Evolutionary conservation across 208 protist genomes (phyloP).

Genomic region (Trichomonas gallinae): DNA sequence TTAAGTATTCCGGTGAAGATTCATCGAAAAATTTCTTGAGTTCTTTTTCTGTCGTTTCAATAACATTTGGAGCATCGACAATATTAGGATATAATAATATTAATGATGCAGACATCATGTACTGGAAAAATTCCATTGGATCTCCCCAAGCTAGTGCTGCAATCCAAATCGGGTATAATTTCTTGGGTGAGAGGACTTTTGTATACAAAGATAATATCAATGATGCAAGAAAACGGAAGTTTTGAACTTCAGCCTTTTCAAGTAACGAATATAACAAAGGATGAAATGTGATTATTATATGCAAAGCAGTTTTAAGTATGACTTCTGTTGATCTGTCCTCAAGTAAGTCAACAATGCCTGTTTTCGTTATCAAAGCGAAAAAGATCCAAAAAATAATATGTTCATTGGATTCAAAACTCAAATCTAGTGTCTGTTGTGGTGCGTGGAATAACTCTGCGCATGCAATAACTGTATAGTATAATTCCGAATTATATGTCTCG

Average conservation of each 20-base stretch:
- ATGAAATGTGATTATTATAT: background rate
- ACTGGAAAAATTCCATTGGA: background rate
- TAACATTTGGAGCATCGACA: background rate
- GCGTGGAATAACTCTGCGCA: background rate
- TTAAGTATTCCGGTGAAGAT: background rate
- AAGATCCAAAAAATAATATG: slow-evolving; percentile 16
- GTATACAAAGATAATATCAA: background rate
- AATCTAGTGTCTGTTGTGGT: background rate
- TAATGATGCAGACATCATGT: background rate
- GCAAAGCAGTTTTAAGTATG: background rate
- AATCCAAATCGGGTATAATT: background rate
- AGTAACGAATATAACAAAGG: background rate
- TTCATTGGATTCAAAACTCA: background rate
- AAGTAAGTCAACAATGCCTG: background rate
- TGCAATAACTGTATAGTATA: background rate
- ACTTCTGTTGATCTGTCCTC: background rate
- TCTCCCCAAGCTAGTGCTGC: background rate
- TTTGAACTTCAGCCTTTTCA: background rate
- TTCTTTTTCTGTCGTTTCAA: background rate
- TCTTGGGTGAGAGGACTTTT: background rate
- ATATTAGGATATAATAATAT: background rate
- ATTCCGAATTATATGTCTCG: background rate
- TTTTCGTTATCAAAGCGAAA: background rate
- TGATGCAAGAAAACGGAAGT: background rate
- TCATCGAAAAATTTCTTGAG: background rate